Evolutionary conservation across 2,329 filamentous ascomycete species (phyloP).

Genomic region (Myriangium duriaei): DNA sequence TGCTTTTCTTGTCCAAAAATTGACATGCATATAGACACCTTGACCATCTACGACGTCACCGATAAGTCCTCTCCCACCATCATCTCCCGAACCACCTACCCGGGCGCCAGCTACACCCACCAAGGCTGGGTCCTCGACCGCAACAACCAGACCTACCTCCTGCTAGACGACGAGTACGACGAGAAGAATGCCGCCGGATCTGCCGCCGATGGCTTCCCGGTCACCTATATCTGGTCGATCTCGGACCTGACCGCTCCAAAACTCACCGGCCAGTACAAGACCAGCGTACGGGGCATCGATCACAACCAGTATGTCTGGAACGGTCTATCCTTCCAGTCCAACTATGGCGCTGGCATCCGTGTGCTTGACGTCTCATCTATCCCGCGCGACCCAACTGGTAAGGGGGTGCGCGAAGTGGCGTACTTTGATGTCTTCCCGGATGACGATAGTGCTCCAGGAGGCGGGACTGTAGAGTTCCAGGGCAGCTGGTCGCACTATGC

Average conservation of each 20-base stretch:
- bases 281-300: conserved; percentile 24
- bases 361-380: conserved; percentile 26
- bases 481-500: conserved; percentile 40
- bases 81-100: conserved; percentile 38
- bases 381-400: conserved; percentile 33
- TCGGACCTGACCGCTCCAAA: conserved; percentile 30
- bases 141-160: conserved; percentile 33
- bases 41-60: conserved; percentile 33
- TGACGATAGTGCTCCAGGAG: conserved; percentile 33
- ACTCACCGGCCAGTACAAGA: conserved; percentile 29
- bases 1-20: too few species aligned
- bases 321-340: conserved; percentile 26
- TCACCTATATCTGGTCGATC: conserved; percentile 40
- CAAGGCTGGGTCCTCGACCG: conserved; percentile 42
- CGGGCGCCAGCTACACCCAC: conserved; percentile 39
- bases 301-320: conserved; percentile 32
- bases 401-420: conserved; percentile 33
- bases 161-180: conserved; percentile 44
- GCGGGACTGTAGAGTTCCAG: conserved; percentile 18
- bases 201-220: conserved; percentile 32
- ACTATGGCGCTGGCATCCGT: conserved; percentile 26
- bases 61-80: conserved; percentile 29
- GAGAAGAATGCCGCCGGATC: conserved; percentile 31
- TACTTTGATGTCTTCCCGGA: conserved; percentile 42
- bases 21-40: too few species aligned